Percentiles rank a stretch among this genome's conserved stretches.
phyloP scores from a whole-genome alignment of 805 yeast genomes.

The Candida andamanensis region DNA sequence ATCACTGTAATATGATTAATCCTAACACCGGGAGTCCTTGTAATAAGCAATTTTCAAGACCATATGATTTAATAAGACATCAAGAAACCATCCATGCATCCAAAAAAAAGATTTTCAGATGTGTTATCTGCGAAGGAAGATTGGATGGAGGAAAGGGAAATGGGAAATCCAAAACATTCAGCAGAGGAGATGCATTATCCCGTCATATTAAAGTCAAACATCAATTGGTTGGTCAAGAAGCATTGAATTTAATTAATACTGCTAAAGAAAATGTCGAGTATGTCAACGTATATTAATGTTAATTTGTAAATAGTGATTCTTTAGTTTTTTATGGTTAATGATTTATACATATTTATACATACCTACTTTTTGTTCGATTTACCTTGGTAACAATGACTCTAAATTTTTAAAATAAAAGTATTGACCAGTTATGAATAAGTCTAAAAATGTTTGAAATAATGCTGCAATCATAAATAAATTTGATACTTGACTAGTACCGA shows the following conservation, averaged over 20 bases:
- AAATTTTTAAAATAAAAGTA: slow-evolving; percentile 51
- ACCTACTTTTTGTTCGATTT: too few relatives aligned
- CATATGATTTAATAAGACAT: slow-evolving; percentile 42
- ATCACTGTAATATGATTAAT: slow-evolving; percentile 55
- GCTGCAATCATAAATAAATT: slow-evolving; percentile 64
- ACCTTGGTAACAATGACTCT: slow-evolving; percentile 4
- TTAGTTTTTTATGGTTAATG: slow-evolving; percentile 6
- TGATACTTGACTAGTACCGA: slow-evolving; percentile 69
- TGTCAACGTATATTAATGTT: slow-evolving; percentile 15
- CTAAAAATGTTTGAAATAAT: slow-evolving; percentile 70
- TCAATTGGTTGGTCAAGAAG: slow-evolving; percentile 60
- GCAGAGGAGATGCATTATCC: slow-evolving; percentile 43
- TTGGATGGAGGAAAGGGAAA: slow-evolving; percentile 45
- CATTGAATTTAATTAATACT: slow-evolving; percentile 63
- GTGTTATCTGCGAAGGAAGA: slow-evolving; percentile 44
- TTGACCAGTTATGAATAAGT: slow-evolving; percentile 67
- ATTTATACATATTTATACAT: too few relatives aligned
- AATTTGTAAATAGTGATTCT: slow-evolving; percentile 2
- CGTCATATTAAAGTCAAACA: slow-evolving; percentile 74
- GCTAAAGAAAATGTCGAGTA: slow-evolving; percentile 78
- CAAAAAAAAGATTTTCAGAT: slow-evolving; percentile 40
- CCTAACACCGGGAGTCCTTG: slow-evolving; percentile 63
- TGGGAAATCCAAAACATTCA: slow-evolving; percentile 44
- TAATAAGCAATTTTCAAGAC: slow-evolving; percentile 76
- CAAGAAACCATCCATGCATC: slow-evolving; percentile 47